Conservation (phyloP, 2,329 filamentous ascomycete species). For the Onygena corvina region DNA sequence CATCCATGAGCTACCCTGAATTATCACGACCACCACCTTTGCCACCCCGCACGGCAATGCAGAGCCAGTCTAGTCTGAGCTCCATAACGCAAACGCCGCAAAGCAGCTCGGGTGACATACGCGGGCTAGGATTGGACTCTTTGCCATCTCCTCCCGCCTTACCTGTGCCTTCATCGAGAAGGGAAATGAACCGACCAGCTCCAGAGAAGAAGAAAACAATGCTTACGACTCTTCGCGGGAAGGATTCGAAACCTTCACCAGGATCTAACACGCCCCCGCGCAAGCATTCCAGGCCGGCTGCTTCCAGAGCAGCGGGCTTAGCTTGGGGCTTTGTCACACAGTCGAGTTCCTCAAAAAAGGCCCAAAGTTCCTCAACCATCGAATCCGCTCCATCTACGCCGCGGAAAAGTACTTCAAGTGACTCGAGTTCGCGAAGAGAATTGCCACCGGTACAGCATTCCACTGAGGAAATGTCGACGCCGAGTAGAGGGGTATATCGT, state of each 20-base stretch:
- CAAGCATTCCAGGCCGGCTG: slow-evolving; percentile 20
- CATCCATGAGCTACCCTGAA: slow-evolving; percentile 65
- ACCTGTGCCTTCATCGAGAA: neutral
- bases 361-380: slow-evolving; percentile 6
- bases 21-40: slow-evolving; percentile 60
- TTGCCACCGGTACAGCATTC: neutral
- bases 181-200: neutral
- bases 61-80: neutral
- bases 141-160: neutral
- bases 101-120: neutral
- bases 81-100: neutral
- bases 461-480: neutral
- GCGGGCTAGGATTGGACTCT: neutral
- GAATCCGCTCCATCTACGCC: slow-evolving; percentile 20
- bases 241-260: slow-evolving; percentile 20
- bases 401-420: slow-evolving; percentile 21
- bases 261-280: slow-evolving; percentile 19
- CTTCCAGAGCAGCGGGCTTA: slow-evolving; percentile 51
- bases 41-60: slow-evolving; percentile 24
- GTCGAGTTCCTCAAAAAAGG: slow-evolving; percentile 20
- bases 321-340: slow-evolving; percentile 42
- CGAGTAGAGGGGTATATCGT: slow-evolving; percentile 8
- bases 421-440: slow-evolving; percentile 15
- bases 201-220: slow-evolving; percentile 11
- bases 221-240: slow-evolving; percentile 12